phyloP scores from a whole-genome alignment of 257 asterid species.

The Parsonsia alboflavescens region DNA sequence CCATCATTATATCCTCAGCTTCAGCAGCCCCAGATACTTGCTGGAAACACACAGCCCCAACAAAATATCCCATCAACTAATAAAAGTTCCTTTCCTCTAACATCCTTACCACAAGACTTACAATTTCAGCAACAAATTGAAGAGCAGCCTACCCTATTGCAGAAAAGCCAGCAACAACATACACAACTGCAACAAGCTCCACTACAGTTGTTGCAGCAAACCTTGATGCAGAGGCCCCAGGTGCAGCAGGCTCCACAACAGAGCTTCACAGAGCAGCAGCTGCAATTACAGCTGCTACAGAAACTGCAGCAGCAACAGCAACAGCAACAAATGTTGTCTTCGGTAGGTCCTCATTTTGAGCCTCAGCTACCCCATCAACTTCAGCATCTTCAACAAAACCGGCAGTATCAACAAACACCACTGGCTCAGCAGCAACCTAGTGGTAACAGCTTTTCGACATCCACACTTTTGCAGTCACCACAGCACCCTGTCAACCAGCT shows the following conservation, averaged over 20 bases:
- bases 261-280: constrained; percentile 59
- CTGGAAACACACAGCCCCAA: constrained; percentile 36
- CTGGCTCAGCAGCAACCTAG: constrained; percentile 39
- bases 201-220: constrained; percentile 46
- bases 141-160: constrained; percentile 41
- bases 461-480: constrained; percentile 51
- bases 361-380: constrained; percentile 52
- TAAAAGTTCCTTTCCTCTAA: constrained; percentile 39
- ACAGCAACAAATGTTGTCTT: constrained; percentile 42
- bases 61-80: constrained; percentile 36
- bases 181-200: constrained; percentile 47
- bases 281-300: constrained; percentile 75
- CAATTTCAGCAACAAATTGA: constrained; percentile 60
- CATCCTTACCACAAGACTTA: constrained; percentile 54
- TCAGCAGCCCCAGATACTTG: constrained; percentile 55
- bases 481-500: constrained; percentile 58
- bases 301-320: constrained; percentile 62
- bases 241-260: constrained; percentile 50
- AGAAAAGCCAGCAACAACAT: constrained; percentile 61
- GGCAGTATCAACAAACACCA: constrained; percentile 41
- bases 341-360: constrained; percentile 45
- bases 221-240: constrained; percentile 47
- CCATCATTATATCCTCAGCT: constrained; percentile 41
- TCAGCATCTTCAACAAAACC: constrained; percentile 45
- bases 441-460: constrained; percentile 44